Evolutionary conservation across 208 protist species (phyloP).

Genomic region (Acanthamoeba sp.): DNA sequence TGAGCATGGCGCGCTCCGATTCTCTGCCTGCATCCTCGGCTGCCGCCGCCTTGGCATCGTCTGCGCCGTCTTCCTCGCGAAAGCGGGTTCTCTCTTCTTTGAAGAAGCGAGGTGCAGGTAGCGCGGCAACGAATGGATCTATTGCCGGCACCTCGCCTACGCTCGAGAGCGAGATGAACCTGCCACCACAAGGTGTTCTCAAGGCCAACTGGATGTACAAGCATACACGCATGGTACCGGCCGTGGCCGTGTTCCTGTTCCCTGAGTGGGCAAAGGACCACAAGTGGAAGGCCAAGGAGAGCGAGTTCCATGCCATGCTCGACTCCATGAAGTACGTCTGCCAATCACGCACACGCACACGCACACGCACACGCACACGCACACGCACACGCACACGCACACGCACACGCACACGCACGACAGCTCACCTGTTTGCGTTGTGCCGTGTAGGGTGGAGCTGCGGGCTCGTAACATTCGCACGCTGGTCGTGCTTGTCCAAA

Average conservation of each 20-base stretch:
- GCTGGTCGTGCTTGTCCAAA: slow-evolving; percentile 45
- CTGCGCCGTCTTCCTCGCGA: not conserved
- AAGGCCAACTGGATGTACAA: slow-evolving; percentile 83
- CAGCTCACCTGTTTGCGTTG: not conserved
- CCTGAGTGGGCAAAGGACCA: slow-evolving; percentile 63
- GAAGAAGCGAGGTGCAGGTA: not conserved
- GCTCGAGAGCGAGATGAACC: not conserved
- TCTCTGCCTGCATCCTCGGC: not conserved
- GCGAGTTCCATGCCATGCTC: slow-evolving; percentile 41
- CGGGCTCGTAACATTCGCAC: slow-evolving; percentile 42
- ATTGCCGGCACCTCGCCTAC: not conserved
- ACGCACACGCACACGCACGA: too few relatives aligned
- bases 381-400: too few relatives aligned
- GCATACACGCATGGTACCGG: slow-evolving; percentile 71
- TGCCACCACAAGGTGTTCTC: slow-evolving; percentile 67
- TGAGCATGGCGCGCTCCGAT: slow-evolving; percentile 8
- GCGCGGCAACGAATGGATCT: not conserved
- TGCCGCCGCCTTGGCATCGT: not conserved
- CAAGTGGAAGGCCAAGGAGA: slow-evolving; percentile 54
- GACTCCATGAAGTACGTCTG: slow-evolving; percentile 21
- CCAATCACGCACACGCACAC: too few relatives aligned
- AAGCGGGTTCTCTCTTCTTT: not conserved
- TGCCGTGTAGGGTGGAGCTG: not conserved
- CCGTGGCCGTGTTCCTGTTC: slow-evolving; percentile 59
- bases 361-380: too few relatives aligned